Percentiles rank a stretch among this genome's conserved stretches.
phyloP scores from a whole-genome alignment of 2,329 filamentous ascomycete genomes.

The Talaromyces sp. region DNA sequence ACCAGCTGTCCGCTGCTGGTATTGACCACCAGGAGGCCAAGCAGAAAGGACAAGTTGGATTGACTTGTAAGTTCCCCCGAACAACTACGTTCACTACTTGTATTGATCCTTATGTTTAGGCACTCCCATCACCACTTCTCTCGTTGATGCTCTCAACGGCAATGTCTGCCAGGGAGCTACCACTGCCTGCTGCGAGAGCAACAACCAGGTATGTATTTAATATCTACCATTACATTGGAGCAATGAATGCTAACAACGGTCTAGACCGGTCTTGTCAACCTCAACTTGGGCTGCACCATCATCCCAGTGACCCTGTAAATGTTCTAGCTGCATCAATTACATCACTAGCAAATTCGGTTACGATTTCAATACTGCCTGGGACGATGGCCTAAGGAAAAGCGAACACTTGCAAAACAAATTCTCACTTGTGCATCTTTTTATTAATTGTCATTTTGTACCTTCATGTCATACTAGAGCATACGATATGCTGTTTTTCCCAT shows the following conservation, averaged over 20 bases:
- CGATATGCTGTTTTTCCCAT: conserved; percentile 2
- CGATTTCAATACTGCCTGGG: conserved; percentile 1
- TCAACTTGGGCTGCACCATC: conserved; percentile 12
- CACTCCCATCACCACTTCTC: conserved; percentile 12
- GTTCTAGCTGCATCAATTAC: not conserved
- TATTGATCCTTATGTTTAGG: not conserved
- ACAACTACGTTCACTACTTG: too few species aligned
- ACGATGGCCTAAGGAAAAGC: not conserved
- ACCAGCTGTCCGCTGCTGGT: conserved; percentile 8
- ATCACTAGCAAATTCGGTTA: conserved; percentile 4
- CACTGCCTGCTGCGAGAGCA: not conserved
- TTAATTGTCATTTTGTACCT: not conserved
- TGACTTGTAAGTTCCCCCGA: conserved; percentile 6
- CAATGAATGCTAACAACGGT: too few species aligned
- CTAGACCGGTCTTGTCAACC: conserved; percentile 11
- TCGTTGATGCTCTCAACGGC: conserved; percentile 10
- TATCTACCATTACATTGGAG: not conserved
- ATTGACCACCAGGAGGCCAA: conserved; percentile 7
- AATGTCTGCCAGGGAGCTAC: conserved; percentile 7
- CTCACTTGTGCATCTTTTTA: not conserved
- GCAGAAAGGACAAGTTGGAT: conserved; percentile 11
- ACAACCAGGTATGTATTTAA: conserved; percentile 1
- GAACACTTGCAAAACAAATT: not conserved
- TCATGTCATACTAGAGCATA: conserved; percentile 7
- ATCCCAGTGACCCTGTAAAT: conserved; percentile 11